Base-by-base conservation (phyloP, 2,329 filamentous ascomycete species). In the Penicillium sp. region DNA sequence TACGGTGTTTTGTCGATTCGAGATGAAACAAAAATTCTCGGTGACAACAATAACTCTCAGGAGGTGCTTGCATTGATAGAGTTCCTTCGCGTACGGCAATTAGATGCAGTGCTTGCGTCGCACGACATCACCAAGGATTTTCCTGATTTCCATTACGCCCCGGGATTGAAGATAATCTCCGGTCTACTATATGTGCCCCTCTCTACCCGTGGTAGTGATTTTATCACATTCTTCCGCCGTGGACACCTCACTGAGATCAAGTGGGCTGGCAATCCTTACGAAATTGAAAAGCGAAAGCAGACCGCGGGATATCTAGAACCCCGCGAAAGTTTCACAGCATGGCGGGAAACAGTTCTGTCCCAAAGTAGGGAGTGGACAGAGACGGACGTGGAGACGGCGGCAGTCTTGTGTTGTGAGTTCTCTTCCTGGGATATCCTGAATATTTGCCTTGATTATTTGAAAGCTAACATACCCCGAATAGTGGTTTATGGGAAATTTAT, bases 401-500 rank as follows among this genome's bases (percentile, higher is more conserved):
- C 91, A 0, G 89, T 96, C 0, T 78, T 96, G 3, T 96, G 91
- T 67, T 77, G 46, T 49, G 22, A 31, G 36, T 25, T 31, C 6
- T 22, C n/a, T 17, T 2, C 8, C 30, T 17, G 2, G 2, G 4
- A 31, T 1, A 30, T n/a, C 1, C n/a, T 10, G 2, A 7, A 49
- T 22, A 16, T 9, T 12, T 19, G 5, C 6, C 41, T 11, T 11
- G n/a, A 14, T 30, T 43, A 2, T 9, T 31, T 5, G 26, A 16
- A 19, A 40, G 10, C 46, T 49, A 10, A 49, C 46, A 25, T 22
- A 16, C 17, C 5, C 19, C 12, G 16, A 19, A 30, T 11, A 49
- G 46, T 96, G 9, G 90, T 96, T 1, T 96, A 96, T 60, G 90
- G 89, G 69, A 88, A 84, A 70, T 96, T 96, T 69, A 96, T 96